Evolutionary conservation across 2,329 filamentous ascomycete species (phyloP).

Genomic region (Colletotrichum sublineola): DNA sequence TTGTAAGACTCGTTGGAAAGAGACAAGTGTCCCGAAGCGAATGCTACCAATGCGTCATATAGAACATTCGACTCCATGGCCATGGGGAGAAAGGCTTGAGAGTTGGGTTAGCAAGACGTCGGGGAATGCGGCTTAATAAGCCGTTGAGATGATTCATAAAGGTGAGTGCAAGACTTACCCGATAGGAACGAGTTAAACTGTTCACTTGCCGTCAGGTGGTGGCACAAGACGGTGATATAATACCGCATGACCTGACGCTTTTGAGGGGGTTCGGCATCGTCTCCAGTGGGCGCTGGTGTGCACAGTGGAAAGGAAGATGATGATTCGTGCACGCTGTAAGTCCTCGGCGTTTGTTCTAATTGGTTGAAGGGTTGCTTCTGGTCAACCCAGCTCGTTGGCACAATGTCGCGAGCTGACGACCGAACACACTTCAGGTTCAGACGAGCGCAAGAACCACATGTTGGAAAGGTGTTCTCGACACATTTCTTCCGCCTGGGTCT

Average conservation of each 20-base stretch:
- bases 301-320: constrained; percentile 10
- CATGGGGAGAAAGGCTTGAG: constrained; percentile 39
- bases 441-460: constrained; percentile 39
- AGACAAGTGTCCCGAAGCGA: constrained; percentile 38
- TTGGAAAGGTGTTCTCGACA: constrained; percentile 40
- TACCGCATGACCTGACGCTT: constrained; percentile 38
- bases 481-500: constrained; percentile 41
- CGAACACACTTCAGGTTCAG: constrained; percentile 42
- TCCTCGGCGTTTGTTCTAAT: neutral
- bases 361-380: constrained; percentile 12
- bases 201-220: constrained; percentile 33
- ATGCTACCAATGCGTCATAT: constrained; percentile 38
- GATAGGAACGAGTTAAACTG: constrained; percentile 39
- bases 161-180: neutral
- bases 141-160: too few species aligned
- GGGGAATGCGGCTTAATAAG: rapidly evolving
- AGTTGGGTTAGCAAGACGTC: neutral
- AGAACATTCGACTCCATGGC: constrained; percentile 42
- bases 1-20: constrained; percentile 28
- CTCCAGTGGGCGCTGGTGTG: neutral
- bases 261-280: constrained; percentile 26
- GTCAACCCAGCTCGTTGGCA: constrained; percentile 34
- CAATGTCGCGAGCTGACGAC: constrained; percentile 35
- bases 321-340: neutral
- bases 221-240: constrained; percentile 36